These are phyloP conservation scores for Phytophthora uliginosa DNA, from an alignment of 352 stramenopile species.

Conservation along the genomic window DNA sequence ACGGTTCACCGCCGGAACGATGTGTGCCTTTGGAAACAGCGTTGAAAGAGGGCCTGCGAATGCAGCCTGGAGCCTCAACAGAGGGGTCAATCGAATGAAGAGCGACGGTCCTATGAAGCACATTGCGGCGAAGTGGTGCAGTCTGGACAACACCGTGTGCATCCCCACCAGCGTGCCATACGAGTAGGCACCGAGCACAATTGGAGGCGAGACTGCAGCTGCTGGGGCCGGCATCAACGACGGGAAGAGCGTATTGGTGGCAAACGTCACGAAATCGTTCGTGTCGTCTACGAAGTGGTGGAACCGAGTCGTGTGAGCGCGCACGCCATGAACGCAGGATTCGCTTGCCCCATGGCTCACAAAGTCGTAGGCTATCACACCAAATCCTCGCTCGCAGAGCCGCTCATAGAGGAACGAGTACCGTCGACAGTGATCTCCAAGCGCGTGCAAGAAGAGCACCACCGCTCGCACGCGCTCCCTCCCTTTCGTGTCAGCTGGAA, in stretches of 20 bases:
- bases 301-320: constrained; percentile 37
- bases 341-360: constrained; percentile 47
- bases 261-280: constrained; percentile 41
- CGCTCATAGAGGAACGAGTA: constrained; percentile 43
- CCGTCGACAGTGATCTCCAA: constrained; percentile 42
- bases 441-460: constrained; percentile 45
- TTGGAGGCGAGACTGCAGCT: constrained; percentile 5
- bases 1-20: constrained; percentile 42
- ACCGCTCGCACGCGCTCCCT: constrained; percentile 30
- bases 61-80: constrained; percentile 24
- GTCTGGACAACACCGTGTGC: constrained; percentile 36
- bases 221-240: constrained; percentile 16
- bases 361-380: constrained; percentile 48
- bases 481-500: constrained; percentile 12
- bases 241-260: constrained; percentile 28
- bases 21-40: constrained; percentile 32
- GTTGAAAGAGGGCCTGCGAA: constrained; percentile 31
- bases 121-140: constrained; percentile 34
- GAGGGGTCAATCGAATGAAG: constrained; percentile 31
- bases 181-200: constrained; percentile 43
- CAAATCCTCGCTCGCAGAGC: constrained; percentile 39
- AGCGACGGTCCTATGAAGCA: constrained; percentile 38
- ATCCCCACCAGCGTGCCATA: constrained; percentile 47
- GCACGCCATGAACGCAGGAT: constrained; percentile 19
- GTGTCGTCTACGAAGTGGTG: constrained; percentile 52